Percentiles rank a stretch among this genome's conserved stretches.
These are phyloP conservation scores for Trypanosoma avium DNA, from an alignment of 208 protist genomes.

Conservation along the genomic window DNA sequence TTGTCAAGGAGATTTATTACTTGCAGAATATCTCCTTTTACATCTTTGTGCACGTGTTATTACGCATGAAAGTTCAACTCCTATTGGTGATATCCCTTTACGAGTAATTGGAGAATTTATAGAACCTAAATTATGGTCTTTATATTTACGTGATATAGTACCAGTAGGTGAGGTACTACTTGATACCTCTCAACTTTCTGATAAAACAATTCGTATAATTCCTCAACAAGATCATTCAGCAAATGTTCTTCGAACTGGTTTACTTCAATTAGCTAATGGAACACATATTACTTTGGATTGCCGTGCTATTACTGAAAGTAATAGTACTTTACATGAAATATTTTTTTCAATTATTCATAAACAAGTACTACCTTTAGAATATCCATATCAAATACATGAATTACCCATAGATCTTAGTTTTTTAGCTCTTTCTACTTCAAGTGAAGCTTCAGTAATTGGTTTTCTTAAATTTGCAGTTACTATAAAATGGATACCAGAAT, in stretches of 20 bases:
- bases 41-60: conserved; percentile 61
- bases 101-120: conserved; percentile 34
- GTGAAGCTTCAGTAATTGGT: conserved; percentile 15
- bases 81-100: conserved; percentile 81
- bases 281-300: conserved; percentile 81
- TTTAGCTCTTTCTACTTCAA: conserved; percentile 39
- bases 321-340: conserved; percentile 37
- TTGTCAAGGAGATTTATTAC: conserved; percentile 55
- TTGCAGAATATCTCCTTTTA: conserved; percentile 72
- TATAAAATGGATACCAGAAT: conserved; percentile 28
- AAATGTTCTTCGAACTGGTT: conserved; percentile 66
- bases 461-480: conserved; percentile 46
- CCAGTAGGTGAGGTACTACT: conserved; percentile 64
- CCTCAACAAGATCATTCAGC: conserved; percentile 46
- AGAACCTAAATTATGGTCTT: conserved; percentile 39
- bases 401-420: conserved; percentile 64
- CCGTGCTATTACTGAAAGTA: conserved; percentile 19
- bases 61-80: conserved; percentile 44
- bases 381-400: conserved; percentile 67
- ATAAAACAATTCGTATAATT: conserved; percentile 15
- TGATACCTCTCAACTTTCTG: conserved; percentile 17
- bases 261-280: conserved; percentile 82
- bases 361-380: conserved; percentile 62
- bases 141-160: conserved; percentile 34
- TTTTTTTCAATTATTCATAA: conserved; percentile 65